Base-by-base conservation (phyloP, 345 rosid species). In the Citrus inodora region DNA sequence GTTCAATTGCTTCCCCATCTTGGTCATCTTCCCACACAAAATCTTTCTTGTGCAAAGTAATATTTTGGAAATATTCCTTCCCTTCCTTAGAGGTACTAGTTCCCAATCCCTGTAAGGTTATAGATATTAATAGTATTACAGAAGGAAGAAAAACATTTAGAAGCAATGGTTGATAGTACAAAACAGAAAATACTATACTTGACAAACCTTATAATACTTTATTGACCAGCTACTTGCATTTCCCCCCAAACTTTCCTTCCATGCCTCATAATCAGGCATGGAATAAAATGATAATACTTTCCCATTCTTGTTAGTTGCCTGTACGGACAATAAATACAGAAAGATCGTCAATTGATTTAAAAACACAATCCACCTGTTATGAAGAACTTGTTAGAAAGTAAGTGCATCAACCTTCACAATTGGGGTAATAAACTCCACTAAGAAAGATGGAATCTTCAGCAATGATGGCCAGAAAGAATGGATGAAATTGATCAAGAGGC, bases 401-500 rank as follows among this genome's bases (percentile, higher is more conserved):
- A 60, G 4, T 4, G 51, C 53, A 80, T 80, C 71, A 76, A 92
- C 99, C 98, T 97, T 97, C 80, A 94, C 94, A 76, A 97, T 97
- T 24, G 99, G 98, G 64, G 99, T 97, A 21, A 97, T 91, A 73
- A 97, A 97, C 88, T 93, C 98, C 65, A 97, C 93, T 51, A 97
- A 59, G 89, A 97, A 97, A 14, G 99, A 91, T 59, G 91, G 93
- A 81, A 93, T 84, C 86, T 77, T 93, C 61, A 97, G 90, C 82
- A 97, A 84, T 8, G 99, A 87, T 17, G 98, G 99, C 99, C 99
- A 97, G 85, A 94, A 97, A 74, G 95, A 87, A 83, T 97, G 98
- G 71, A 97, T 90, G 66, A 97, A 94, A 73, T 97, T 97, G 73
- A 97, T 97, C 83, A 97, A 75, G 70, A 97, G 86, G 13, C 99